A percentile compares a stretch with the other conserved stretches of the same genome.
These are phyloP conservation scores for Aspergillus taichungensis DNA, from an alignment of 495 filamentous ascomycete species.

Conservation along the genomic window DNA sequence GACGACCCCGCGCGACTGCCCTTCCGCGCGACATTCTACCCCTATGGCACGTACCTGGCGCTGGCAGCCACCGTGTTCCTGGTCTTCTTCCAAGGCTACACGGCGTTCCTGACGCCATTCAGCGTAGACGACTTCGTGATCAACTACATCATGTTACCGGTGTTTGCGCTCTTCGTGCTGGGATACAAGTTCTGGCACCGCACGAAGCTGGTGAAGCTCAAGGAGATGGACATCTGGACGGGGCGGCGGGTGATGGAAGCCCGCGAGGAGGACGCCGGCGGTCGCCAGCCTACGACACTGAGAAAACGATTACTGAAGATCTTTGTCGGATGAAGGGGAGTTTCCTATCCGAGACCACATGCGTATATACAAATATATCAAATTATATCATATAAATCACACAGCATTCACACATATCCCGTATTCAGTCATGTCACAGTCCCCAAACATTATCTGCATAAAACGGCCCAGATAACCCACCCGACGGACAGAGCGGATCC, in stretches of 20 bases:
- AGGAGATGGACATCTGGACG: conserved; percentile 53
- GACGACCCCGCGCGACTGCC: conserved; percentile 44
- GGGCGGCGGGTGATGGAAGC: conserved; percentile 38
- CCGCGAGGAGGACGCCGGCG: conserved; percentile 4
- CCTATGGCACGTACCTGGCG: conserved; percentile 54
- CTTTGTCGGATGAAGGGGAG: conserved; percentile 16
- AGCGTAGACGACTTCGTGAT: conserved; percentile 52
- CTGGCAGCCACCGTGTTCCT: conserved; percentile 53
- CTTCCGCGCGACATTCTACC: conserved; percentile 50
- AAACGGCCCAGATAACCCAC: too few relatives aligned
- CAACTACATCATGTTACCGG: conserved; percentile 57
- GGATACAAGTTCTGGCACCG: conserved; percentile 52
- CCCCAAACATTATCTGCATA: too few relatives aligned
- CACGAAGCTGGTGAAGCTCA: conserved; percentile 40
- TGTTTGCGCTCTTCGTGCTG: conserved; percentile 52
- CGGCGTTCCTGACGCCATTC: conserved; percentile 46
- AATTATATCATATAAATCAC: too few relatives aligned
- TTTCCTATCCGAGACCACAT: too few relatives aligned
- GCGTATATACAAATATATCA: too few relatives aligned
- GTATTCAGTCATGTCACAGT: too few relatives aligned
- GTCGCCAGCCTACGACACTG: conserved; percentile 5
- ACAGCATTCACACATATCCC: too few relatives aligned
- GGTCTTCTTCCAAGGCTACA: conserved; percentile 56
- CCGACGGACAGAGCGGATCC: too few relatives aligned
- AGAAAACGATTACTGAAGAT: conserved; percentile 12